phyloP scores from a whole-genome alignment of 192 early-diverging fungal genomes.

The Entomortierella parvispora region DNA sequence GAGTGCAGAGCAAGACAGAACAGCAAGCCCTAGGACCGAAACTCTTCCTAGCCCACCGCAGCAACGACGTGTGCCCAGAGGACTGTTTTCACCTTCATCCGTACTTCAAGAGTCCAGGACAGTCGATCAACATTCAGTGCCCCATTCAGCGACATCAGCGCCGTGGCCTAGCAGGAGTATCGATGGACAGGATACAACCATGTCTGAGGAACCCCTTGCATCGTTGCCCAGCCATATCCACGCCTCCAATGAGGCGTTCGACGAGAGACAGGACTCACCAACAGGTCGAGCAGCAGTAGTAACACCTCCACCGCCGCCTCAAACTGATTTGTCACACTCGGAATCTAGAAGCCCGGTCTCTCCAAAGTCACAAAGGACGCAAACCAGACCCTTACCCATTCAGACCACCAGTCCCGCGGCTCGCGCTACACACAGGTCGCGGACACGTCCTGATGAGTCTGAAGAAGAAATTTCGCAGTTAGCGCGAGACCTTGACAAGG shows the following conservation, averaged over 20 bases:
- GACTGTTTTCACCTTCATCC: constrained; percentile 17
- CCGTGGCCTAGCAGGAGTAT: neutral
- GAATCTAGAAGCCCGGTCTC: constrained; percentile 13
- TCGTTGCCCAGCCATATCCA: too few relatives aligned
- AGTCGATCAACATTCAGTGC: too few relatives aligned
- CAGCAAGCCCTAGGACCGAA: neutral
- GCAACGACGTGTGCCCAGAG: constrained; percentile 13
- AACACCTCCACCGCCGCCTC: neutral
- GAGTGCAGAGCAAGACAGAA: neutral
- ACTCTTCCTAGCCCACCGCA: neutral
- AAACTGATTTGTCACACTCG: neutral
- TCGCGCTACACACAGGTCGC: neutral
- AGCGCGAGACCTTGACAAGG: constrained; percentile 31
- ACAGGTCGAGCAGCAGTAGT: constrained; percentile 4
- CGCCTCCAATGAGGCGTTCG: too few relatives aligned
- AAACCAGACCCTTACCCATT: constrained; percentile 31
- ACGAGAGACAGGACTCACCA: constrained; percentile 6
- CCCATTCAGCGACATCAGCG: neutral
- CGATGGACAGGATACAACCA: neutral
- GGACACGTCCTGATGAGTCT: neutral
- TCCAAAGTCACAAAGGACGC: constrained; percentile 22
- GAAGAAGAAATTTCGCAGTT: constrained; percentile 29
- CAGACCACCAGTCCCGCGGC: constrained; percentile 9
- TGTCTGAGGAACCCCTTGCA: neutral
- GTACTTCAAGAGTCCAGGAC: too few relatives aligned